Percentiles rank a stretch among this genome's conserved stretches.
phyloP scores from a whole-genome alignment of 257 asterid species.

The Haberlea rhodopensis region DNA sequence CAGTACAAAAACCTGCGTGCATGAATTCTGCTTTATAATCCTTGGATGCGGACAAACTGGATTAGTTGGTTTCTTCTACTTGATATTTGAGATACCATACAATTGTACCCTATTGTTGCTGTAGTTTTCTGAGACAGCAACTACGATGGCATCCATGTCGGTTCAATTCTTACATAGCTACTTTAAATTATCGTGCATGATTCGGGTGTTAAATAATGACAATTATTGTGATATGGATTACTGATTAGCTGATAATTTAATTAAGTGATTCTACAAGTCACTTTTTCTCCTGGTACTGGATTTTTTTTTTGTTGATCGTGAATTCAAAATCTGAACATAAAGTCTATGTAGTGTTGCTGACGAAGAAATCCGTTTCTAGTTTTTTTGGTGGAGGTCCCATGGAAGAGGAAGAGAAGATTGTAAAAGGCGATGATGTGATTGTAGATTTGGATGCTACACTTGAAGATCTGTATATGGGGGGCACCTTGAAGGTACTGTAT shows the following conservation, averaged over 20 bases:
- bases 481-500: constrained; percentile 76
- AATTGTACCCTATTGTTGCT: background rate
- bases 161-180: background rate
- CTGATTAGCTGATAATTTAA: background rate
- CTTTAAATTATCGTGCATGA: background rate
- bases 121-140: background rate
- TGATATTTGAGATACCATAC: background rate
- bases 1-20: background rate
- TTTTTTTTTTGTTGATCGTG: constrained; percentile 16
- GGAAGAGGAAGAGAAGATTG: constrained; percentile 94
- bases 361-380: constrained; percentile 33
- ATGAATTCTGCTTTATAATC: background rate
- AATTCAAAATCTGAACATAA: constrained; percentile 13
- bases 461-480: constrained; percentile 96
- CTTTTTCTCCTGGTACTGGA: background rate
- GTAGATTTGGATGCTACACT: constrained; percentile 91
- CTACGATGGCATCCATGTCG: background rate
- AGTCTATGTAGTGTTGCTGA: constrained; percentile 27
- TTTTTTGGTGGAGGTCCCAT: constrained; percentile 87
- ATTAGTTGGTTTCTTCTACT: background rate
- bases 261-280: background rate
- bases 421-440: constrained; percentile 88
- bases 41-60: background rate
- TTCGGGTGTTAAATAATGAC: background rate
- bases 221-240: background rate